A percentile compares a stretch with the other conserved stretches of the same genome.
Evolutionary conservation across 352 stramenopile genomes (phyloP).

Genomic region (Pythium oligandrum): DNA sequence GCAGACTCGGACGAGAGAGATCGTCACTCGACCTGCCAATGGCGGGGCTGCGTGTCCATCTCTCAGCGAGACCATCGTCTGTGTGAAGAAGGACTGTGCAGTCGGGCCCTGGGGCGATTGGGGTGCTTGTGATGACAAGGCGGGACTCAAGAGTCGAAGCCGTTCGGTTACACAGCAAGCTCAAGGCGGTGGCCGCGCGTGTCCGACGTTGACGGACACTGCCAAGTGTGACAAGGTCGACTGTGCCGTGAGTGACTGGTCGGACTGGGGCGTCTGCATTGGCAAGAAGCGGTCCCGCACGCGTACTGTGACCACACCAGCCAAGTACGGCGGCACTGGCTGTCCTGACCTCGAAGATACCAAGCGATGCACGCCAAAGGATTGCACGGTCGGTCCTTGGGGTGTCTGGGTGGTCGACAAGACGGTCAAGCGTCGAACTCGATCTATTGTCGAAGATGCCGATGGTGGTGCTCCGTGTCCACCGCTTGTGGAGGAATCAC

Average conservation of each 20-base stretch:
- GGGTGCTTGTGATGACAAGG: constrained; percentile 12
- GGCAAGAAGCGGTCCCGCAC: constrained; percentile 15
- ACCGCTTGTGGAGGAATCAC: constrained; percentile 16
- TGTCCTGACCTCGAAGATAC: constrained; percentile 27
- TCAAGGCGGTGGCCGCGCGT: constrained; percentile 15
- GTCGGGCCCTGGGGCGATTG: constrained; percentile 14
- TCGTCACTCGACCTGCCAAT: constrained; percentile 12
- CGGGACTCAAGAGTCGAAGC: constrained; percentile 12
- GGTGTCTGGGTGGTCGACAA: constrained; percentile 24
- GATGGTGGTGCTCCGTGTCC: constrained; percentile 26
- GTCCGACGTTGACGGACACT: constrained; percentile 22
- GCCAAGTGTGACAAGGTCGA: constrained; percentile 32
- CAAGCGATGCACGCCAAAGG: constrained; percentile 8
- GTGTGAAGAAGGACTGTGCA: constrained; percentile 7
- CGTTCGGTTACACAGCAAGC: constrained; percentile 14
- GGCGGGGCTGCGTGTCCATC: constrained; percentile 20
- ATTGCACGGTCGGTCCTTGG: constrained; percentile 47
- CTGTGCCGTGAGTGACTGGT: constrained; percentile 22
- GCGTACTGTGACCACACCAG: constrained; percentile 13
- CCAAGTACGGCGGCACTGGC: constrained; percentile 28
- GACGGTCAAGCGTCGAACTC: constrained; percentile 9
- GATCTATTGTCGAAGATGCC: background rate
- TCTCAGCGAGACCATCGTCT: constrained; percentile 20
- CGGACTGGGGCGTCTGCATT: constrained; percentile 9
- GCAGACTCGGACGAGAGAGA: constrained; percentile 7